Percentiles rank a stretch among this genome's conserved stretches.
Conservation (phyloP, 2,329 filamentous ascomycete species). For the Rhexocercosporidium sp. region DNA sequence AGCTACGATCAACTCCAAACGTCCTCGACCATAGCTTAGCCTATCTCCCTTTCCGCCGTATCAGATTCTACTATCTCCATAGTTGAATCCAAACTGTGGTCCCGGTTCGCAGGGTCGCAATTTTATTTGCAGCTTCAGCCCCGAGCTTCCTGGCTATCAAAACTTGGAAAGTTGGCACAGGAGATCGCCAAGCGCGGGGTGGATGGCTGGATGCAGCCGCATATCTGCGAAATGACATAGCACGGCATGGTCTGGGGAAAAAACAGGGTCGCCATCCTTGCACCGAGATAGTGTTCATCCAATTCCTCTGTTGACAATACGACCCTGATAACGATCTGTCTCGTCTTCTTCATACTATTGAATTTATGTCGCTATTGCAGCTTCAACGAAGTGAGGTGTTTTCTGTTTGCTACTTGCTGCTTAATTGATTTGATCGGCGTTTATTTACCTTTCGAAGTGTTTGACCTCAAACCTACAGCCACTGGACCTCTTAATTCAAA, state of each 20-base stretch:
- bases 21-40: no score
- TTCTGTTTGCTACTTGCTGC: not conserved
- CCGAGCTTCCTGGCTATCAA: not conserved
- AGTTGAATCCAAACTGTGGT: not conserved
- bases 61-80: no score
- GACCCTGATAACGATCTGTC: not conserved
- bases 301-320: not conserved
- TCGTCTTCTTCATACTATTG: not conserved
- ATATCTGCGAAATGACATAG: slow-evolving; percentile 5
- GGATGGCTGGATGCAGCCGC: slow-evolving; percentile 9
- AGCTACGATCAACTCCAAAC: no score
- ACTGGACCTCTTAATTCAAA: not conserved
- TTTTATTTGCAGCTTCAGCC: no score
- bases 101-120: no score
- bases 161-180: slow-evolving; percentile 9
- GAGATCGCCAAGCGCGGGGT: slow-evolving; percentile 1
- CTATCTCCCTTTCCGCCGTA: no score
- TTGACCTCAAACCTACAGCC: not conserved
- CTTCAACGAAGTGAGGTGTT: not conserved
- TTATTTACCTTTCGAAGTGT: not conserved
- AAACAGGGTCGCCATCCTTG: slow-evolving; percentile 9
- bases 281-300: not conserved
- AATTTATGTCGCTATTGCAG: not conserved
- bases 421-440: not conserved
- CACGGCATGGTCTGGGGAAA: not conserved